Evolutionary conservation across 23 red algal species (phyloP).

Genomic region (Pyropia yezoensis): DNA sequence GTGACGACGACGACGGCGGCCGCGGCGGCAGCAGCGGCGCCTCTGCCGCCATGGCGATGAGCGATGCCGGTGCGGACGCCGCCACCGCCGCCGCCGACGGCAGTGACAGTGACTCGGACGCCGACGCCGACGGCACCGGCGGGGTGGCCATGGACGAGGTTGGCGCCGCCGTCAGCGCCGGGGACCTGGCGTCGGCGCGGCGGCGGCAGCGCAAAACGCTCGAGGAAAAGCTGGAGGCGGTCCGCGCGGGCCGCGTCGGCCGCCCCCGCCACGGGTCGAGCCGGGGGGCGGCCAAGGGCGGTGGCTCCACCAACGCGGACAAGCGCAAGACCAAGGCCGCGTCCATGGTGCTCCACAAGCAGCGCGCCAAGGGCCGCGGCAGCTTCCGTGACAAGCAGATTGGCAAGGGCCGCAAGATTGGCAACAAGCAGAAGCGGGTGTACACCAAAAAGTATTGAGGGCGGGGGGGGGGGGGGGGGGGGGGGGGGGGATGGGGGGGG

Average conservation of each 20-base stretch:
- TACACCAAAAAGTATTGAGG: too few species aligned
- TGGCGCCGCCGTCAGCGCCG: conserved; percentile 20
- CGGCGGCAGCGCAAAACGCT: conserved; percentile 30
- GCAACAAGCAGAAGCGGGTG: conserved; percentile 18
- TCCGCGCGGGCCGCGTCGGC: conserved; percentile 40
- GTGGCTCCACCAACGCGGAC: conserved; percentile 51
- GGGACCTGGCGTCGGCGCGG: conserved; percentile 30
- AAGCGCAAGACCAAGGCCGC: conserved; percentile 68
- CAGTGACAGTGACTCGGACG: background rate
- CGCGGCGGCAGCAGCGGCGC: background rate
- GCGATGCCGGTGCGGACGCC: background rate
- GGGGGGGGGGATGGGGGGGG: too few species aligned
- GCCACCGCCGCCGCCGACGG: background rate
- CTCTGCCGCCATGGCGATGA: background rate
- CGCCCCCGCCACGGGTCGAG: conserved; percentile 31
- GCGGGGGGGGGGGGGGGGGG: too few species aligned
- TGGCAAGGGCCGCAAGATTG: conserved; percentile 33
- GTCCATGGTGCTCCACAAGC: conserved; percentile 78
- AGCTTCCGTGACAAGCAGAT: conserved; percentile 35
- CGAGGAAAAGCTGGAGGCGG: conserved; percentile 43
- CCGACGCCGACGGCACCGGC: background rate
- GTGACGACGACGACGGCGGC: background rate
- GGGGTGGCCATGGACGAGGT: background rate
- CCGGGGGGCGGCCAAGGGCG: conserved; percentile 43
- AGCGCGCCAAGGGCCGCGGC: conserved; percentile 14